phyloP scores from a whole-genome alignment of 1,284 basidiomycete species.

The Heliocybe sulcata region DNA sequence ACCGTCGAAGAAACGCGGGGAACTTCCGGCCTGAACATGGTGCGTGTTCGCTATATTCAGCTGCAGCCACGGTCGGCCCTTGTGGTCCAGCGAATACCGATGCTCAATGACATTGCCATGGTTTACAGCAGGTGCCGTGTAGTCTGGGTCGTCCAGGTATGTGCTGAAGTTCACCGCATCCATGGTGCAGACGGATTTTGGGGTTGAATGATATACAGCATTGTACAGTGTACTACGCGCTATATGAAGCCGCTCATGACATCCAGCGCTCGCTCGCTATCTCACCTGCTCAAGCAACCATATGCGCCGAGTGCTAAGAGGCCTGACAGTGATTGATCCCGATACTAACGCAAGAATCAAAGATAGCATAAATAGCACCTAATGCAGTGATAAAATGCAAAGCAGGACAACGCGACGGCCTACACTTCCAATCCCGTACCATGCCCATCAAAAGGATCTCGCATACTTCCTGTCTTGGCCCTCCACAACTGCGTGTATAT shows the following conservation, averaged over 20 bases:
- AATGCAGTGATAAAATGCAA: background rate
- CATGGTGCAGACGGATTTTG: background rate
- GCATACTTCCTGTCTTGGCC: slow-evolving; percentile 59
- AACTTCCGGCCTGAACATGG: background rate
- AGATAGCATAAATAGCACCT: background rate
- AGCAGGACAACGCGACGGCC: slow-evolving; percentile 19
- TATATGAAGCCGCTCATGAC: too few relatives aligned
- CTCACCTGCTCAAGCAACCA: too few relatives aligned
- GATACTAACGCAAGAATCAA: background rate
- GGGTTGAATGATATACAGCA: background rate
- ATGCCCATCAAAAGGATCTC: slow-evolving; percentile 66
- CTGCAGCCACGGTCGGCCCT: background rate
- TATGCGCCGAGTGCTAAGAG: background rate
- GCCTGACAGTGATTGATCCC: background rate
- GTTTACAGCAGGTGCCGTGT: background rate
- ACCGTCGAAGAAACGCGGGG: slow-evolving; percentile 1
- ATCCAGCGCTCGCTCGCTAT: too few relatives aligned
- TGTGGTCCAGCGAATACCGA: background rate
- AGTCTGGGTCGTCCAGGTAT: background rate
- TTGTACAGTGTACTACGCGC: too few relatives aligned
- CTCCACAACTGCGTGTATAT: slow-evolving; percentile 65
- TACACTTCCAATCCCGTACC: slow-evolving; percentile 38
- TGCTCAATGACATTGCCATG: background rate
- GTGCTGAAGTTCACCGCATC: background rate
- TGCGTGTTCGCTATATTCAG: background rate